These are phyloP conservation scores for Apiospora phragmitis DNA, from an alignment of 2,329 filamentous ascomycete genomes.

Conservation along the genomic window DNA sequence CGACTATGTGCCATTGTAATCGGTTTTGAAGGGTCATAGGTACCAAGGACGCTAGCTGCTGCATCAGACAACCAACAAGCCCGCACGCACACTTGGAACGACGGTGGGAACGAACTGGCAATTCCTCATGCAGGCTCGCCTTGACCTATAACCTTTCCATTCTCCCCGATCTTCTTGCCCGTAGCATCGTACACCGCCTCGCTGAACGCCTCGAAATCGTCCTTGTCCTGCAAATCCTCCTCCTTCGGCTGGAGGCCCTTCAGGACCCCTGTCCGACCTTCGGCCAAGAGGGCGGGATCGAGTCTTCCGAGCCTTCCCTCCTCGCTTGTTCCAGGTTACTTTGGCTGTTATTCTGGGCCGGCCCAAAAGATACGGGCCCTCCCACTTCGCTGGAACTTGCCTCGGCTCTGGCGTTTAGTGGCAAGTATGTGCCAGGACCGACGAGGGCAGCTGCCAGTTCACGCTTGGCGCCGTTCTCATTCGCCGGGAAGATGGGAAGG, in stretches of 20 bases:
- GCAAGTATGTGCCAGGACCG: background rate
- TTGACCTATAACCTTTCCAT: slow-evolving; percentile 27
- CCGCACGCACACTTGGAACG: background rate
- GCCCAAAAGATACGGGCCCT: slow-evolving; percentile 37
- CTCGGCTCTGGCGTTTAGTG: background rate
- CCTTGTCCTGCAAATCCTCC: slow-evolving; percentile 29
- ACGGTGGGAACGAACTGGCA: no score
- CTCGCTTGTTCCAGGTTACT: slow-evolving; percentile 16
- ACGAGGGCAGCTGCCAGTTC: background rate
- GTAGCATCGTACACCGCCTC: slow-evolving; percentile 33
- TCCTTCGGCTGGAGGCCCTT: slow-evolving; percentile 28
- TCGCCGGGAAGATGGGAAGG: slow-evolving; percentile 61
- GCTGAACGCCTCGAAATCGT: slow-evolving; percentile 37
- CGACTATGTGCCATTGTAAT: background rate
- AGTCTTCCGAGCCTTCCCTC: slow-evolving; percentile 29
- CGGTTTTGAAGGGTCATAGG: no score
- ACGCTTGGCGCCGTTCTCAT: slow-evolving; percentile 27
- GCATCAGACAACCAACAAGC: background rate
- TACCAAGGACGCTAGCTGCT: background rate
- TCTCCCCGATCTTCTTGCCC: slow-evolving; percentile 31
- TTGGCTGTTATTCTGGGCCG: slow-evolving; percentile 9
- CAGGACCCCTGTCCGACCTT: slow-evolving; percentile 31
- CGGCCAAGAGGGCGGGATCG: slow-evolving; percentile 32
- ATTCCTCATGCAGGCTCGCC: background rate
- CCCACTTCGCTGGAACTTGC: slow-evolving; percentile 24